Percentiles rank a stretch among this genome's conserved stretches.
Conservation (phyloP, 257 asterid genomes). For the Craterostigma plantagineum region DNA sequence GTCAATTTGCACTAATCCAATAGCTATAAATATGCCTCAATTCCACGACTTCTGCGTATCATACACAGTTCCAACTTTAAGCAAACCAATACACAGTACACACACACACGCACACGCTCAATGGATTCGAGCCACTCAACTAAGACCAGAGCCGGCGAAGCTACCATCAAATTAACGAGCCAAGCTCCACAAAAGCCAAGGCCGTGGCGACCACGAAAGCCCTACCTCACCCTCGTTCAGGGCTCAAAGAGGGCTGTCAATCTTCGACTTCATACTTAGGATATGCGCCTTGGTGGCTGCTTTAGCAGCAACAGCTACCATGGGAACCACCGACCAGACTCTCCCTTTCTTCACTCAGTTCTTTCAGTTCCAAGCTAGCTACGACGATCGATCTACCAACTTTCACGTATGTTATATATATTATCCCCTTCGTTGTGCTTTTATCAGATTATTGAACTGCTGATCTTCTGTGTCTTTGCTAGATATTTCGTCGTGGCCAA, state of each 20-base stretch:
- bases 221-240: slow-evolving; percentile 3
- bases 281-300: slow-evolving; percentile 23
- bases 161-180: slow-evolving; percentile 14
- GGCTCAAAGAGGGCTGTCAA: slow-evolving; percentile 19
- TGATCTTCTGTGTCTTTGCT: slow-evolving; percentile 1
- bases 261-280: slow-evolving; percentile 27
- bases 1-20: no score
- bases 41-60: no score
- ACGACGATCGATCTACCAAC: slow-evolving; percentile 28
- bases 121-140: slow-evolving; percentile 10
- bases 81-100: no score
- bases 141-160: slow-evolving; percentile 8
- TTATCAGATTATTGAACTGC: no score
- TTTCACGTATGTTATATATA: slow-evolving; percentile 17
- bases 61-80: no score
- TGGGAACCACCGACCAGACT: slow-evolving; percentile 39
- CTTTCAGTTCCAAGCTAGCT: slow-evolving; percentile 42
- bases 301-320: slow-evolving; percentile 23
- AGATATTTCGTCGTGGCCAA: slow-evolving; percentile 28
- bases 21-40: no score
- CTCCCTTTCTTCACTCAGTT: slow-evolving; percentile 36
- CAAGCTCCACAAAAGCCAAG: slow-evolving; percentile 14
- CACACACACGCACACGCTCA: not conserved
- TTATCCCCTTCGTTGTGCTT: no score
- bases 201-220: slow-evolving; percentile 9